Evolutionary conservation across 169 alveolate species (phyloP).

Genomic region (Ichthyophthirius multifiliis): DNA sequence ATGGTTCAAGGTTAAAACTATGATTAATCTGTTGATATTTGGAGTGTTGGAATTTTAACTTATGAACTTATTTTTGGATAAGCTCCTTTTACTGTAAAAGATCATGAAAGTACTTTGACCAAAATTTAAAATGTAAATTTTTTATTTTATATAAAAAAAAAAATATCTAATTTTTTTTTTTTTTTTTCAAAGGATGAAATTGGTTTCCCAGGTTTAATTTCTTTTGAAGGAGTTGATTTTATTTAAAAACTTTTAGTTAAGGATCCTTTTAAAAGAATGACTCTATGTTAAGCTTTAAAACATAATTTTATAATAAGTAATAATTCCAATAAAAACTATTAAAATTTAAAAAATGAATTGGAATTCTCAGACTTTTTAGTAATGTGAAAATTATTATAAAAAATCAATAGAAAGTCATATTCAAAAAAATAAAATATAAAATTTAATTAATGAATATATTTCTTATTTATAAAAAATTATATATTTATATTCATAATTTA

Average conservation of each 20-base stretch:
- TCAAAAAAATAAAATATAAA: no score
- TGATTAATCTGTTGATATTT: slow-evolving; percentile 25
- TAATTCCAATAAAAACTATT: no score
- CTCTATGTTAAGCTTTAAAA: not conserved
- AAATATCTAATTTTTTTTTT: not conserved
- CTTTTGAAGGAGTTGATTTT: not conserved
- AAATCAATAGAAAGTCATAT: no score
- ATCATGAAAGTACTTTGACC: no score
- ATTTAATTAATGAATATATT: no score
- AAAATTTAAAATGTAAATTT: no score
- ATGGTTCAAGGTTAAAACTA: slow-evolving; percentile 29
- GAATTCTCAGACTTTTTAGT: no score
- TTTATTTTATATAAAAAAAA: not conserved
- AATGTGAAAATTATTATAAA: no score
- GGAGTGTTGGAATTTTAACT: slow-evolving; percentile 37
- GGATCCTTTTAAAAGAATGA: not conserved
- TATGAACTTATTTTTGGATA: slow-evolving; percentile 32
- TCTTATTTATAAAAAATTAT: no score
- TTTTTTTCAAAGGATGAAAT: not conserved
- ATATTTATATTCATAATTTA: no score
- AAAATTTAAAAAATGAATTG: no score
- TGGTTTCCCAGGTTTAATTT: not conserved
- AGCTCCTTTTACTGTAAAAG: slow-evolving; percentile 20
- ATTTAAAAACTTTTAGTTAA: not conserved
- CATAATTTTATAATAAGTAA: not conserved